Evolutionary conservation across 805 yeast species (phyloP).

Genomic region (Metschnikowia anglica): DNA sequence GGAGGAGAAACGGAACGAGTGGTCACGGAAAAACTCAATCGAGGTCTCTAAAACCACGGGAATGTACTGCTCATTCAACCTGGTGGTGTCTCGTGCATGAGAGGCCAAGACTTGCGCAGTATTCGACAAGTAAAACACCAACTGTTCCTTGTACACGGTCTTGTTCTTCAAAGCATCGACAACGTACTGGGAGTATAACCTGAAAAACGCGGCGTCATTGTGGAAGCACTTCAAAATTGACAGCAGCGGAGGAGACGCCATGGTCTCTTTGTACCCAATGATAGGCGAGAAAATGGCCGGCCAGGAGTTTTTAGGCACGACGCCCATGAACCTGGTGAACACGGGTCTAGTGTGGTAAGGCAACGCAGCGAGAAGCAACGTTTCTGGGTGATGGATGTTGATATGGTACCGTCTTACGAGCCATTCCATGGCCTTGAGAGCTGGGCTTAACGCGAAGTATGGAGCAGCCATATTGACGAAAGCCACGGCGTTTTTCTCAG

Average conservation of each 20-base stretch:
- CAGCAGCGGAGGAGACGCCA: slow-evolving; percentile 62
- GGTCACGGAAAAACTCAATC: slow-evolving; percentile 48
- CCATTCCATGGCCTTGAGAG: slow-evolving; percentile 91
- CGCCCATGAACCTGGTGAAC: slow-evolving; percentile 73
- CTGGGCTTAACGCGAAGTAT: slow-evolving; percentile 69
- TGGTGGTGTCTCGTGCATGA: slow-evolving; percentile 44
- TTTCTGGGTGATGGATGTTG: slow-evolving; percentile 77
- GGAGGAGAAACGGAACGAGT: slow-evolving; percentile 18
- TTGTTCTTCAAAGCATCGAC: slow-evolving; percentile 50
- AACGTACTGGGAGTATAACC: slow-evolving; percentile 60
- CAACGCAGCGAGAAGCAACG: slow-evolving; percentile 64
- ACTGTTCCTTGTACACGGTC: slow-evolving; percentile 62
- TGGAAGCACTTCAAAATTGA: slow-evolving; percentile 70
- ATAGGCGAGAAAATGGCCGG: slow-evolving; percentile 83
- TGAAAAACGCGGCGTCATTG: slow-evolving; percentile 64
- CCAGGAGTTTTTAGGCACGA: slow-evolving; percentile 54
- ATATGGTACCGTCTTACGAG: slow-evolving; percentile 85
- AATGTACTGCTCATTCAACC: slow-evolving; percentile 47
- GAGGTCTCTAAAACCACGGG: slow-evolving; percentile 59
- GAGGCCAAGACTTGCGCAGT: slow-evolving; percentile 69
- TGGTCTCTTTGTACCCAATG: slow-evolving; percentile 59
- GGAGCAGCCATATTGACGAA: slow-evolving; percentile 76
- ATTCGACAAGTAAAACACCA: slow-evolving; percentile 76
- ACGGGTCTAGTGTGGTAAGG: slow-evolving; percentile 78
- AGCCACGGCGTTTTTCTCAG: slow-evolving; percentile 71